Evolutionary conservation across 2,329 filamentous ascomycete species (phyloP), one percentile per base, ranked within the genome.

Genomic region (Cladosporium sp.): DNA sequence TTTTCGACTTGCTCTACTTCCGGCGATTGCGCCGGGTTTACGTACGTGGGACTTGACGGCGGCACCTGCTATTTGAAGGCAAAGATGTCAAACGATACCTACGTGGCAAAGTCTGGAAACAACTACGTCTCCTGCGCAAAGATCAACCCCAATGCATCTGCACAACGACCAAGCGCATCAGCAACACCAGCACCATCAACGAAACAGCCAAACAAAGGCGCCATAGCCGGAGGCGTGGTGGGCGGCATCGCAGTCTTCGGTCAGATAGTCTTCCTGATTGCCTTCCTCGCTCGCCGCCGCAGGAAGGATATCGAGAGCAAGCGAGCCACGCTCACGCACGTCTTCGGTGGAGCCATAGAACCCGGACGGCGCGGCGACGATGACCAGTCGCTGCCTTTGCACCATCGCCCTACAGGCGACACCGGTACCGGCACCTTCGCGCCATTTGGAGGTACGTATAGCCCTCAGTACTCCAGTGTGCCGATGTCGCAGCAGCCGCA

Each of bases 61-160:
- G 74, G 74, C 3, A 67, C 33, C n/a, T 75, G 74, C 67, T 74
- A 71, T 60, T 61, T 75, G 11, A 74, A 75, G 26, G 57, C 64
- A 7, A 59, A 64, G 3, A 67, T 73, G 44, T 69, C 70, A 12
- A 62, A 37, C 4, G 61, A 66, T 31, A 49, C 58, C 14, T 71
- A 68, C 37, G 66, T 69, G 11, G 67, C 60, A 11, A 71, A 66
- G 26, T 35, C 67, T 11, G 69, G 67, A 12, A 67, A 46, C 52
- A 72, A 71, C 35, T 74, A 73, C 64, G 67, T 75, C 7, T 69
- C 71, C 14, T 68, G 67, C 50, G 61, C 67, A 6, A 72, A 73
- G 46, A 26, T 70, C 58, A 66, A 72, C 37, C 44, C 67, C 1
- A 58, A 64, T 10, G 72, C 71, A 14, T 65, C 62, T 3, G 68